Evolutionary conservation across 108 stramenopile genomes (phyloP).

Genomic region (Seminavis robusta): DNA sequence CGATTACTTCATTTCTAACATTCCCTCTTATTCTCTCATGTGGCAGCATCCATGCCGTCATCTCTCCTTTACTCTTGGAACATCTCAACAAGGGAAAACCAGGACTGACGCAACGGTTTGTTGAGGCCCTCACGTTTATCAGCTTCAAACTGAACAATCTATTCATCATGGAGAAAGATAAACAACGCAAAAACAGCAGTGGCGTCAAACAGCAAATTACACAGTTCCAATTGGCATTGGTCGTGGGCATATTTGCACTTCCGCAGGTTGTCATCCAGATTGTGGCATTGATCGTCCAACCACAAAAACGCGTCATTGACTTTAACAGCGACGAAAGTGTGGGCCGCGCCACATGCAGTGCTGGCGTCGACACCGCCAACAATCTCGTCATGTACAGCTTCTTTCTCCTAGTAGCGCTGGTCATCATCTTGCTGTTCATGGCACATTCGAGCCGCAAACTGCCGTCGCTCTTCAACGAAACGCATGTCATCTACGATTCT

Average conservation of each 20-base stretch:
- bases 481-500: conserved; percentile 7
- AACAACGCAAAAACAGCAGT: background rate
- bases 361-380: background rate
- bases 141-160: background rate
- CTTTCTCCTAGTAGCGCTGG: background rate
- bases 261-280: conserved; percentile 26
- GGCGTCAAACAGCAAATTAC: conserved; percentile 3
- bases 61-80: conserved; percentile 21
- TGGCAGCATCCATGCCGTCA: conserved; percentile 31
- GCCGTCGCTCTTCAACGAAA: conserved; percentile 33
- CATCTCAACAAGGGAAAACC: background rate
- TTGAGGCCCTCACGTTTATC: background rate
- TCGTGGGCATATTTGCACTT: conserved; percentile 1
- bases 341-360: background rate
- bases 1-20: no score
- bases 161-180: no score
- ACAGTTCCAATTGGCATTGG: background rate
- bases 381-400: conserved; percentile 1
- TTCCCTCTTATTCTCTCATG: no score
- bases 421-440: conserved; percentile 11
- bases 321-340: conserved; percentile 7
- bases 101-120: background rate
- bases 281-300: conserved; percentile 1
- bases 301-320: background rate
- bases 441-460: conserved; percentile 15